phyloP scores from a whole-genome alignment of 2,329 filamentous ascomycete species.

The Fusarium coffeatum region DNA sequence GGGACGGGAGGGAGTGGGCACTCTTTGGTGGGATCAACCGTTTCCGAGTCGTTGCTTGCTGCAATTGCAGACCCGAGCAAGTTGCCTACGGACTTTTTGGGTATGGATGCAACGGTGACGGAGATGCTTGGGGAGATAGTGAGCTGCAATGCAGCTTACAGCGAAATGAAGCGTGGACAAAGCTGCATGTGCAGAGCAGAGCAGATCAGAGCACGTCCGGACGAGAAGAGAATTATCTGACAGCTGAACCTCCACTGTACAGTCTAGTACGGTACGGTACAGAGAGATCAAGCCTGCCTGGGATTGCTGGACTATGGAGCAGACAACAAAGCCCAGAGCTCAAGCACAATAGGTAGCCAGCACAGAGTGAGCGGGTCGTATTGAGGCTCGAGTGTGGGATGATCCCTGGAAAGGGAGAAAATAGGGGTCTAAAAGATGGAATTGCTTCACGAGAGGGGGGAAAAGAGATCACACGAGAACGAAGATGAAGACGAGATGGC shows the following conservation, averaged over 20 bases:
- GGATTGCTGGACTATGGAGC: constrained; percentile 2
- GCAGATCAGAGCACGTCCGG: neutral
- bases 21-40: constrained; percentile 25
- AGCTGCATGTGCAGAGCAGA: constrained; percentile 4
- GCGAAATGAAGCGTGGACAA: constrained; percentile 12
- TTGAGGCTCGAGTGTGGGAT: constrained; percentile 24
- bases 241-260: constrained; percentile 1
- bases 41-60: constrained; percentile 28
- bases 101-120: constrained; percentile 29
- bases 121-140: constrained; percentile 33
- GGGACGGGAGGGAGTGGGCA: constrained; percentile 38
- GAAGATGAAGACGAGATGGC: neutral
- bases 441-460: constrained; percentile 7
- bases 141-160: constrained; percentile 31
- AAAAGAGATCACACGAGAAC: neutral
- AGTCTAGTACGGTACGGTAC: neutral
- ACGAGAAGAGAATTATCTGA: neutral
- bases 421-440: constrained; percentile 26
- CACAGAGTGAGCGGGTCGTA: constrained; percentile 32
- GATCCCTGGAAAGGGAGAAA: constrained; percentile 26
- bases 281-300: neutral
- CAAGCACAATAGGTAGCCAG: constrained; percentile 18
- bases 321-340: constrained; percentile 17
- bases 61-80: neutral
- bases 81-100: constrained; percentile 10